Evolutionary conservation across 176 grass and related monocot genomes (phyloP).

Genomic region (Cenchrus fungigraminus): DNA sequence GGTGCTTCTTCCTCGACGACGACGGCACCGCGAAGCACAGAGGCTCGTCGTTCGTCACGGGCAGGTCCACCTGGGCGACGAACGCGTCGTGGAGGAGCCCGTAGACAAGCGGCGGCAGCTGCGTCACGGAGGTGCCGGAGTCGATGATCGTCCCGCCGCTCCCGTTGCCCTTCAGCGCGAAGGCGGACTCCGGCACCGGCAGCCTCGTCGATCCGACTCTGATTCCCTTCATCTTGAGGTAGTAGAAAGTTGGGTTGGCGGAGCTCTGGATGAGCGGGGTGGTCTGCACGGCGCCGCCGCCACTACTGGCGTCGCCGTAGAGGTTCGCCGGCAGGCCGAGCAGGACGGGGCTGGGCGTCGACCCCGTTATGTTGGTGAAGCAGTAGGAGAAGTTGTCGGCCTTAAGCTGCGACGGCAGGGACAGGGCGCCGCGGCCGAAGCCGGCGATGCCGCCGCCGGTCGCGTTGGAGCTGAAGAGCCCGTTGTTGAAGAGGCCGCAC

Average conservation of each 20-base stretch:
- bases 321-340: slow-evolving; percentile 40
- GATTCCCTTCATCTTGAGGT: slow-evolving; percentile 46
- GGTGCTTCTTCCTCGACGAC: not conserved
- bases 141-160: slow-evolving; percentile 57
- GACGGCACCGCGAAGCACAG: slow-evolving; percentile 51
- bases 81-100: slow-evolving; percentile 35
- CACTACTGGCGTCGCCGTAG: not conserved
- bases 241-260: slow-evolving; percentile 26
- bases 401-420: slow-evolving; percentile 55
- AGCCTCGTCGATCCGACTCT: slow-evolving; percentile 46
- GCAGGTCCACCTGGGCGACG: slow-evolving; percentile 29
- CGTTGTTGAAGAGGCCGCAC: slow-evolving; percentile 37
- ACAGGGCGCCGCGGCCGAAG: slow-evolving; percentile 40
- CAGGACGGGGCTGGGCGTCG: slow-evolving; percentile 35
- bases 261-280: slow-evolving; percentile 36
- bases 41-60: slow-evolving; percentile 32
- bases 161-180: slow-evolving; percentile 17
- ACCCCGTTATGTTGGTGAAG: slow-evolving; percentile 37
- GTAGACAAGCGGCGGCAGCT: slow-evolving; percentile 34
- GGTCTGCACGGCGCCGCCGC: not conserved
- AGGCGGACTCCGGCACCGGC: slow-evolving; percentile 32
- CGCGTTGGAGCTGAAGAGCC: slow-evolving; percentile 32
- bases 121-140: slow-evolving; percentile 42
- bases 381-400: slow-evolving; percentile 56
- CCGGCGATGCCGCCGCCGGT: slow-evolving; percentile 45